A percentile compares a stretch with the other conserved stretches of the same genome.
phyloP scores from a whole-genome alignment of 2,329 filamentous ascomycete genomes.

The Penicillium sumatraense region DNA sequence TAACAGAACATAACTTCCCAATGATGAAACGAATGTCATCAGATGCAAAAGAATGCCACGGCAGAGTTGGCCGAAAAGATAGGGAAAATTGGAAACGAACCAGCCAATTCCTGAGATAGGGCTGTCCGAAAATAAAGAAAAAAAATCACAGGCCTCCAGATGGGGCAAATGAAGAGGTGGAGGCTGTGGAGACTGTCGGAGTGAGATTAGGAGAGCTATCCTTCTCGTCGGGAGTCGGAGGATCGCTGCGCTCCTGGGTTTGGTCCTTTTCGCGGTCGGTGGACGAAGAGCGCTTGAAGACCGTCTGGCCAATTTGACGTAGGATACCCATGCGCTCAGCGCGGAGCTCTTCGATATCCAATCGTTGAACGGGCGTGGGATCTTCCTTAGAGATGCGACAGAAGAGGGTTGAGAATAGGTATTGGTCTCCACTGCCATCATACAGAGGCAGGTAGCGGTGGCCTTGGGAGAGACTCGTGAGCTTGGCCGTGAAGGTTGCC shows the following conservation, averaged over 20 bases:
- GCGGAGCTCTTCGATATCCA: slow-evolving; percentile 44
- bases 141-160: slow-evolving; percentile 5
- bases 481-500: slow-evolving; percentile 90
- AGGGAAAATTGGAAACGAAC: neutral
- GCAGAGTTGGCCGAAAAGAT: slow-evolving; percentile 9
- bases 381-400: slow-evolving; percentile 77
- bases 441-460: slow-evolving; percentile 91
- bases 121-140: neutral
- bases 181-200: slow-evolving; percentile 41
- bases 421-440: slow-evolving; percentile 87
- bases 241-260: slow-evolving; percentile 34
- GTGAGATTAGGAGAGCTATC: slow-evolving; percentile 40
- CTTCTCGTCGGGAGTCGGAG: slow-evolving; percentile 36
- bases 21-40: slow-evolving; percentile 23
- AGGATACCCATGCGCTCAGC: slow-evolving; percentile 48
- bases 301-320: slow-evolving; percentile 48
- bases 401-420: slow-evolving; percentile 92
- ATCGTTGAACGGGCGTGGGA: slow-evolving; percentile 47
- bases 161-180: slow-evolving; percentile 38
- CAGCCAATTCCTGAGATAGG: neutral
- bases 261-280: slow-evolving; percentile 43
- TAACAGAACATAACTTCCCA: slow-evolving; percentile 15
- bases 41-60: slow-evolving; percentile 12
- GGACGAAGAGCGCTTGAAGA: slow-evolving; percentile 49
- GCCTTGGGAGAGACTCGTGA: slow-evolving; percentile 85